Evolutionary conservation across 2,329 filamentous ascomycete genomes (phyloP).

Genomic region (Hymenoscyphus salicellus): DNA sequence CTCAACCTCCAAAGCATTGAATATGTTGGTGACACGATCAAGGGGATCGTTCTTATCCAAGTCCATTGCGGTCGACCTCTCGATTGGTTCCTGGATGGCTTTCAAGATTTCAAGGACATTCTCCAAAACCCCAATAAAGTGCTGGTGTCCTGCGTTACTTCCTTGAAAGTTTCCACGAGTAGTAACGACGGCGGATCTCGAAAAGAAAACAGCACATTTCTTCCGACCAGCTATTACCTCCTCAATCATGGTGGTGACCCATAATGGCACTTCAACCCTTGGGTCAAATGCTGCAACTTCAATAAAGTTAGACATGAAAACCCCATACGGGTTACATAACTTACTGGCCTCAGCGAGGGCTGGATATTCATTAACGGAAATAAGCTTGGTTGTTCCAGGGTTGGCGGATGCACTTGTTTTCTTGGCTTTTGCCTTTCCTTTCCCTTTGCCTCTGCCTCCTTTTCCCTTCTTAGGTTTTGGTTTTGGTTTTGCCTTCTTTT

Average conservation of each 20-base stretch:
- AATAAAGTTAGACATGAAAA: neutral
- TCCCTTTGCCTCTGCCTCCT: neutral
- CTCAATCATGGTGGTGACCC: neutral
- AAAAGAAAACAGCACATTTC: neutral
- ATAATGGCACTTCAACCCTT: neutral
- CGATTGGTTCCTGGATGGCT: neutral
- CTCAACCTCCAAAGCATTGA: slow-evolving; percentile 7
- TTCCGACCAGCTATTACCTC: neutral
- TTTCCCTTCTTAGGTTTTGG: neutral
- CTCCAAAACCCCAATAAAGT: neutral
- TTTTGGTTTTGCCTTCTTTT: neutral
- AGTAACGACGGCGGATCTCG: neutral
- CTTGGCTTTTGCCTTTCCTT: neutral
- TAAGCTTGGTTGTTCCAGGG: neutral
- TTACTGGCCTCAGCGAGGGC: neutral
- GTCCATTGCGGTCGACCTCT: slow-evolving; percentile 23
- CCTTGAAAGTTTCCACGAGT: neutral
- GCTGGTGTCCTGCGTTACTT: neutral
- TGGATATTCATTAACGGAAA: neutral
- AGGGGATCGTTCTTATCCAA: slow-evolving; percentile 42
- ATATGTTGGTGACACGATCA: slow-evolving; percentile 1
- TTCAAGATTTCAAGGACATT: neutral
- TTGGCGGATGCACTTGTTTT: neutral
- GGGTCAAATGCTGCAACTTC: neutral
- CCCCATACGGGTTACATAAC: neutral